These are phyloP conservation scores for Penicillium tannophilum DNA, from an alignment of 495 filamentous ascomycete genomes.

Conservation along the genomic window DNA sequence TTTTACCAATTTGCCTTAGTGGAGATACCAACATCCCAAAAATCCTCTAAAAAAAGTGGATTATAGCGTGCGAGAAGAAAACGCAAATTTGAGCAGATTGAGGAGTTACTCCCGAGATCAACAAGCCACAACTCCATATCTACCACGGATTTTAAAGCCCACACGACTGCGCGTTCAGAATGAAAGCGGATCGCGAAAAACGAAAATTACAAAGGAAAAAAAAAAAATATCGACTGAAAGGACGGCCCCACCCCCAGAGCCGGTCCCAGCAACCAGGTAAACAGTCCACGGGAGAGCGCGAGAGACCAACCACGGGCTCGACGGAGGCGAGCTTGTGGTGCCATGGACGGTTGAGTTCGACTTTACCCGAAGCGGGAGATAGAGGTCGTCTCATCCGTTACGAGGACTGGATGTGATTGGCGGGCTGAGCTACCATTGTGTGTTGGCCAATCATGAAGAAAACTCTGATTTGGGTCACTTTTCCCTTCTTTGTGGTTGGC, in stretches of 20 bases:
- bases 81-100: neutral
- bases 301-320: neutral
- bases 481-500: neutral
- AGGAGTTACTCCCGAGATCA: neutral
- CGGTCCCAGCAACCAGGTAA: slow-evolving; percentile 27
- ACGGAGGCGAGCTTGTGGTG: neutral
- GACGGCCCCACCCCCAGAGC: slow-evolving; percentile 20
- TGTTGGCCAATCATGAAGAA: neutral
- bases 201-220: no score
- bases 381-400: neutral
- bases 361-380: neutral
- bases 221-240: neutral
- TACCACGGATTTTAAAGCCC: neutral
- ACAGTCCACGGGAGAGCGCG: slow-evolving; percentile 9
- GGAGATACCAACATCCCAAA: neutral
- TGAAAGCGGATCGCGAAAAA: neutral
- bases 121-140: neutral
- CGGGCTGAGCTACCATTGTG: neutral
- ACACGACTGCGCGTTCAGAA: neutral
- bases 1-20: neutral
- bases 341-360: neutral
- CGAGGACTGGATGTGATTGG: neutral
- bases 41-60: neutral
- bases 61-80: neutral
- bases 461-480: neutral